Base-by-base conservation (phyloP, 176 grass and related monocot genomes). In the Musa itinerans region DNA sequence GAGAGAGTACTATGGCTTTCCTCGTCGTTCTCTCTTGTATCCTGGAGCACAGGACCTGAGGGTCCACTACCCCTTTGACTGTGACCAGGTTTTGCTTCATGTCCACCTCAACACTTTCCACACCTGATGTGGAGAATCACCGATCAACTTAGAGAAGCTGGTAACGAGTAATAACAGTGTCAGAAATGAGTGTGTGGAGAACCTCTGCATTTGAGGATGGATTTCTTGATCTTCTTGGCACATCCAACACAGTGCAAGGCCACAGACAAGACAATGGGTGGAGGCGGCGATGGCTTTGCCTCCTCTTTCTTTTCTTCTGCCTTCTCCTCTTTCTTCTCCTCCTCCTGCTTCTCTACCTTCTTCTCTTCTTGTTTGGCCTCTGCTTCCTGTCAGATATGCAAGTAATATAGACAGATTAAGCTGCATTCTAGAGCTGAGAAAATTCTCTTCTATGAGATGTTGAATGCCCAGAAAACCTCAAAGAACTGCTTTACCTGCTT, bases 221-320 rank as follows among this genome's bases (percentile, higher is more conserved):
- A 89, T 43, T 83, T 81, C 76, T 75, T 79, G 48, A 96, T 84
- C 58, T 91, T 89, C 86, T 84, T 92, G 27, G 87, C 78, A 76
- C 92, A 96, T 8, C 92, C 92, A 16, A 90, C 85, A 75, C 92
- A 96, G 63, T 96, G 92, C 69, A 96, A 78, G 70, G 89, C 78
- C 15, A 96, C 69, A 43, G 72, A 79, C 2, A 96, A 82, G 52
- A 96, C 79, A 29, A 87, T 62, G 0, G 85, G 82, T 11, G 77
- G 73, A 3, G 88, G 84, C 9, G 84, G 86, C 11, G 43, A 17
- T 51, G 68, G 48, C 11, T 70, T 51, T 21, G 43, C 67, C 10
- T 49, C 68, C 16, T 70, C 68, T 50, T 70, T 21, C 9, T 50
- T 70, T 22, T 77, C 73, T 52, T 71, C 81, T 63, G 51, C 71